A percentile compares a stretch with the other conserved stretches of the same genome.
Evolutionary conservation across 495 filamentous ascomycete species (phyloP).

Genomic region (Aspergillus funiculosus): DNA sequence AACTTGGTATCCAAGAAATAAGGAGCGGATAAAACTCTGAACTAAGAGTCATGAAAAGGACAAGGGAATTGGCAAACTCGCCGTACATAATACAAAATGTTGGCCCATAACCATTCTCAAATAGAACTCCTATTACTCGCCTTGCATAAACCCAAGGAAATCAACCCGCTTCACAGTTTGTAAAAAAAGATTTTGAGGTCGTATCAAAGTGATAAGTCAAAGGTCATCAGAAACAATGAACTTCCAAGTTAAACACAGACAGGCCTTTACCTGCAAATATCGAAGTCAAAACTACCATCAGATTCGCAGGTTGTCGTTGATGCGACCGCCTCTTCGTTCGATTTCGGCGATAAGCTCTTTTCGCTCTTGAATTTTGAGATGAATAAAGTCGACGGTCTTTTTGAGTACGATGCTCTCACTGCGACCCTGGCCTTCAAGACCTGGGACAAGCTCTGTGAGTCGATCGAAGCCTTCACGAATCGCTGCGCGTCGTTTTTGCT

Average conservation of each 20-base stretch:
- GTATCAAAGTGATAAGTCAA: too few relatives aligned
- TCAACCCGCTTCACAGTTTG: too few relatives aligned
- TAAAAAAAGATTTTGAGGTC: background rate
- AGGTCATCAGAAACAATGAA: slow-evolving; percentile 8
- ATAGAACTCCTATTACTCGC: too few relatives aligned
- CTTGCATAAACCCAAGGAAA: too few relatives aligned
- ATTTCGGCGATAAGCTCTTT: slow-evolving; percentile 56
- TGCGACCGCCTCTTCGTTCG: slow-evolving; percentile 53
- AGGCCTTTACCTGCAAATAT: slow-evolving; percentile 15
- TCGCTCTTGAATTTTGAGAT: slow-evolving; percentile 56
- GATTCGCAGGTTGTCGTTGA: slow-evolving; percentile 44
- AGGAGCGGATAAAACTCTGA: too few relatives aligned
- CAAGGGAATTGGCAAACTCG: too few relatives aligned
- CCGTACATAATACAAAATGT: too few relatives aligned
- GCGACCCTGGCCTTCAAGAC: slow-evolving; percentile 72
- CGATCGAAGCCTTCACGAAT: slow-evolving; percentile 86
- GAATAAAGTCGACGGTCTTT: slow-evolving; percentile 68
- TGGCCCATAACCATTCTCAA: too few relatives aligned
- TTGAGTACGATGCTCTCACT: slow-evolving; percentile 80
- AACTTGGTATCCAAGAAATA: too few relatives aligned
- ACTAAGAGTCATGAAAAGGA: too few relatives aligned
- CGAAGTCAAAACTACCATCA: slow-evolving; percentile 15
- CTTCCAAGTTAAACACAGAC: slow-evolving; percentile 6
- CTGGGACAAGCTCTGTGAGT: slow-evolving; percentile 76
- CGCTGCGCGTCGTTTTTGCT: slow-evolving; percentile 81